Conservation (phyloP, 805 yeast genomes). For the Schwanniomyces vanrijiae region DNA sequence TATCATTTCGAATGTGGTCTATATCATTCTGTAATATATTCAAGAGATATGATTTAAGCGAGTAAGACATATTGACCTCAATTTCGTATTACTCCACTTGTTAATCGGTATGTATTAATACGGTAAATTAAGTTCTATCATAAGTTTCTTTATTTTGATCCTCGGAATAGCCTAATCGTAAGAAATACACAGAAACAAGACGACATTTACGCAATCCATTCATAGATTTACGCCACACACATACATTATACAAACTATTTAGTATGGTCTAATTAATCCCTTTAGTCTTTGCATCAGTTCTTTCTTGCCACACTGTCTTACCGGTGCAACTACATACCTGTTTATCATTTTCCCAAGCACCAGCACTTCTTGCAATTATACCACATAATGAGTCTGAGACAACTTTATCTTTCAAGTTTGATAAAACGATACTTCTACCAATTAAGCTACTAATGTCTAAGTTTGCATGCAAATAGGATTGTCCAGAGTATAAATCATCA, state of each 20-base stretch:
- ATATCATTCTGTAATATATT: constrained; percentile 20
- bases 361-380: constrained; percentile 94
- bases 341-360: constrained; percentile 94
- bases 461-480: constrained; percentile 39
- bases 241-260: not conserved
- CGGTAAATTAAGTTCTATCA: not conserved
- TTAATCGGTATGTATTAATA: too few species aligned
- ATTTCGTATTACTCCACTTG: not conserved
- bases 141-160: not conserved
- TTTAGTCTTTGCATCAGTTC: constrained; percentile 66
- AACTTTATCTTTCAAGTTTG: constrained; percentile 37
- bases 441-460: constrained; percentile 59
- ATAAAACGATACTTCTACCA: constrained; percentile 65
- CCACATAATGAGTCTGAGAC: constrained; percentile 61
- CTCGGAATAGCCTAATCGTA: not conserved
- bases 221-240: not conserved
- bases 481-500: constrained; percentile 29
- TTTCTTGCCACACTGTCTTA: constrained; percentile 93
- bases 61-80: not conserved
- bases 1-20: constrained; percentile 19
- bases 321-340: constrained; percentile 94
- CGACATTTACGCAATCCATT: not conserved
- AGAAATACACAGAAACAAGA: not conserved
- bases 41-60: constrained; percentile 9
- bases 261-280: constrained; percentile 33